These are phyloP conservation scores for Lathyrus tuberosus DNA, from an alignment of 306 rosid genomes.

Conservation along the genomic window DNA sequence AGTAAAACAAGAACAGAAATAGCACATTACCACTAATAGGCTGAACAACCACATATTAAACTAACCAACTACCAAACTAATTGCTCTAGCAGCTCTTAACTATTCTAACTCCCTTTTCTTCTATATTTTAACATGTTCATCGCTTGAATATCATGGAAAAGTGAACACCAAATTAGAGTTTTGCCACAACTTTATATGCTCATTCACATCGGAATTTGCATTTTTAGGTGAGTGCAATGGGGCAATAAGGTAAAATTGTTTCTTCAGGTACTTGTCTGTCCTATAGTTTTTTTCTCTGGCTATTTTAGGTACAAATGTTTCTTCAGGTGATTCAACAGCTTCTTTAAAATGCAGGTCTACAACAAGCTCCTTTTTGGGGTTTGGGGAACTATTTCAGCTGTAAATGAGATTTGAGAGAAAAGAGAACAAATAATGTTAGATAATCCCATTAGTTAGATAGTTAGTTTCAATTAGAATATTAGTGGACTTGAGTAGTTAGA, in stretches of 20 bases:
- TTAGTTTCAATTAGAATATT: not conserved
- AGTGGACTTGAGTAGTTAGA: not conserved
- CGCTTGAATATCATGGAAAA: too few species aligned
- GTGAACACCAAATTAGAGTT: too few species aligned
- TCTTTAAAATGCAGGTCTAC: constrained; percentile 5
- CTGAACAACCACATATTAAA: too few species aligned
- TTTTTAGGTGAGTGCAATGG: too few species aligned
- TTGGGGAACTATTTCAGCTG: not conserved
- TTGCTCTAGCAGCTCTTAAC: too few species aligned
- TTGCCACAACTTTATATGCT: too few species aligned
- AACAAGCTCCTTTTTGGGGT: not conserved
- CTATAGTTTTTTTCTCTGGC: not conserved
- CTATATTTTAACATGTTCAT: too few species aligned
- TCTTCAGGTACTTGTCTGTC: not conserved
- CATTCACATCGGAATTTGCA: too few species aligned
- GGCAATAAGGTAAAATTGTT: not conserved
- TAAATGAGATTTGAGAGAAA: constrained; percentile 8
- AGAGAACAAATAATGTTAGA: constrained; percentile 17
- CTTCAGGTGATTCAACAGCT: constrained; percentile 12
- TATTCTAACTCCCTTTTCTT: too few species aligned
- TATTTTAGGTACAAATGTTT: constrained; percentile 5
- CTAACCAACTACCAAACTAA: too few species aligned
- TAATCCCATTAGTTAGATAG: not conserved
- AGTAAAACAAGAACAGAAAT: too few species aligned
- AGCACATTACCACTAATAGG: too few species aligned